Evolutionary conservation across 495 filamentous ascomycete genomes (phyloP).

Genomic region (Aspergillus leporis): DNA sequence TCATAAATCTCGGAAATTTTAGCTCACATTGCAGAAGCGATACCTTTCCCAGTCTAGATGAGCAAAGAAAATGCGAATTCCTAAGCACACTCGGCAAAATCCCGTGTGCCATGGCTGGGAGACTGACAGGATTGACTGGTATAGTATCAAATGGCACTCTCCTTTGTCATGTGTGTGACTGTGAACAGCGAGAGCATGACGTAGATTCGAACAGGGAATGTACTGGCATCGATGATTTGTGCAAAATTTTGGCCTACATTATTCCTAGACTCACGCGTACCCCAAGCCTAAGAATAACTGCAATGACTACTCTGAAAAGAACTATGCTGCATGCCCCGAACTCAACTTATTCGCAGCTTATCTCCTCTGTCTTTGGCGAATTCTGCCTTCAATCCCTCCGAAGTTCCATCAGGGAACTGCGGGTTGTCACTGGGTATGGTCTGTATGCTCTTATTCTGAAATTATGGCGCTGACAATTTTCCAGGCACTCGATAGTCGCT

Average conservation of each 20-base stretch:
- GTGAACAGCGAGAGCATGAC: constrained; percentile 22
- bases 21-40: constrained; percentile 20
- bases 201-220: constrained; percentile 22
- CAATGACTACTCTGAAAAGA: constrained; percentile 70
- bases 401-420: constrained; percentile 82
- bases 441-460: background rate
- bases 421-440: constrained; percentile 71
- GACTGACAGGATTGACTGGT: constrained; percentile 18
- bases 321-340: constrained; percentile 63
- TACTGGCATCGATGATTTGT: constrained; percentile 43
- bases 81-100: constrained; percentile 40
- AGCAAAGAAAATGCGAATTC: constrained; percentile 34
- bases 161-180: constrained; percentile 40
- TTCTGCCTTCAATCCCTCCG: constrained; percentile 78
- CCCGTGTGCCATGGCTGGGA: constrained; percentile 44
- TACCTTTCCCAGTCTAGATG: constrained; percentile 26
- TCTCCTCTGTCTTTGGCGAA: constrained; percentile 64
- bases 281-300: constrained; percentile 62
- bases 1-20: constrained; percentile 17
- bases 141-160: constrained; percentile 24
- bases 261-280: constrained; percentile 58
- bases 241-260: constrained; percentile 57
- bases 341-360: constrained; percentile 61
- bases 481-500: constrained; percentile 61
- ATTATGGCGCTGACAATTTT: constrained; percentile 29